Conservation (phyloP, 116 monocot species). For the Posidonia oceanica region DNA sequence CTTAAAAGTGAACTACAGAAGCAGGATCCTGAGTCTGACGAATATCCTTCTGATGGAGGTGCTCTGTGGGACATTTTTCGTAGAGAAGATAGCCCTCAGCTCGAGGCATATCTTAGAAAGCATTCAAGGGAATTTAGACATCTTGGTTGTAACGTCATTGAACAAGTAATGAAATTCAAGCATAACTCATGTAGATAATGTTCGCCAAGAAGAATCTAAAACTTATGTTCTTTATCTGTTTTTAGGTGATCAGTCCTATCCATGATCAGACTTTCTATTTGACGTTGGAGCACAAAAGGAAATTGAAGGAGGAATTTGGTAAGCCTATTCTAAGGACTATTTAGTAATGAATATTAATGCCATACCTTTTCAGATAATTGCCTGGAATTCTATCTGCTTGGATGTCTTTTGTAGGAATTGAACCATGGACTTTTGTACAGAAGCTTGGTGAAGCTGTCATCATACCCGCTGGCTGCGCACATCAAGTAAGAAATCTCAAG, state of each 20-base stretch:
- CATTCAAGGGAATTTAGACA: conserved; percentile 71
- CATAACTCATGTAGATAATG: neutral
- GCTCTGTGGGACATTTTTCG: conserved; percentile 91
- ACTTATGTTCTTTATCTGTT: neutral
- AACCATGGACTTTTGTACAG: conserved; percentile 46
- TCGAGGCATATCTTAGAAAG: conserved; percentile 55
- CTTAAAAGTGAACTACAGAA: neutral
- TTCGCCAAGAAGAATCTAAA: neutral
- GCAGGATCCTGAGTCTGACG: neutral
- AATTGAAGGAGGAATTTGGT: conserved; percentile 89
- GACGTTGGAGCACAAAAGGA: conserved; percentile 64
- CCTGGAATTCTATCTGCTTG: neutral
- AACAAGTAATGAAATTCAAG: conserved; percentile 30
- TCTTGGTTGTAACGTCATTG: conserved; percentile 39
- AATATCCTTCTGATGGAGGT: conserved; percentile 24
- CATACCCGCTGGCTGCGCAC: conserved; percentile 27
- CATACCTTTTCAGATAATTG: neutral
- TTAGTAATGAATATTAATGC: neutral
- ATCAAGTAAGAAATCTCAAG: conserved; percentile 33
- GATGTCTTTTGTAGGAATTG: conserved; percentile 42
- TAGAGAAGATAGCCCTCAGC: conserved; percentile 56
- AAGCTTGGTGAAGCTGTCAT: conserved; percentile 27
- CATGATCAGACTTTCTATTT: conserved; percentile 88
- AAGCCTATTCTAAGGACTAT: neutral
- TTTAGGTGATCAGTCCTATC: conserved; percentile 67